These are phyloP conservation scores for Colletotrichum phormii DNA, from an alignment of 2,329 filamentous ascomycete genomes.

Conservation along the genomic window DNA sequence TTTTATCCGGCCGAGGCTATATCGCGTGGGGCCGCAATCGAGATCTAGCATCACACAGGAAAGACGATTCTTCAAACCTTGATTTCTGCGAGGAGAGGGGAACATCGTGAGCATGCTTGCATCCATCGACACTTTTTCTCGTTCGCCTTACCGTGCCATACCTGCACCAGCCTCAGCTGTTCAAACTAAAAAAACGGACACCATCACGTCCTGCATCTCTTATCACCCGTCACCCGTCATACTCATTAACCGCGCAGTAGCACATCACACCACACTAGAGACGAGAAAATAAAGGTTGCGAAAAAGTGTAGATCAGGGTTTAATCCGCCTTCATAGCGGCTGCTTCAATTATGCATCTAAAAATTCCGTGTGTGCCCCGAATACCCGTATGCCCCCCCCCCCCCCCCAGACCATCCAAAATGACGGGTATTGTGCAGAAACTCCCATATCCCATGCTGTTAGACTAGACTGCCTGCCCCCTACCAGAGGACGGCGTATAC, in stretches of 20 bases:
- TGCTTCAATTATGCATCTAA: slow-evolving; percentile 20
- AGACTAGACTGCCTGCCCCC: neutral
- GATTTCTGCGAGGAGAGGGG: no score
- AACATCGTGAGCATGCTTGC: no score
- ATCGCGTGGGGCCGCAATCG: slow-evolving; percentile 25
- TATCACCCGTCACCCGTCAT: neutral
- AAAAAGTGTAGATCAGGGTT: slow-evolving; percentile 14
- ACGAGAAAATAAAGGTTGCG: neutral
- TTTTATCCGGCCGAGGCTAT: slow-evolving; percentile 10
- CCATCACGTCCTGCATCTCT: neutral
- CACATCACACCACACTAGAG: neutral
- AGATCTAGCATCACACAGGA: slow-evolving; percentile 6
- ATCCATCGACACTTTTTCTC: no score
- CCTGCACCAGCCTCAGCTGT: neutral
- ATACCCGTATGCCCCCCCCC: no score
- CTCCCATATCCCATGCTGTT: slow-evolving; percentile 15
- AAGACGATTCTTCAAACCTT: neutral
- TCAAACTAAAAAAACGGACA: neutral
- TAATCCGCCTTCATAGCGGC: slow-evolving; percentile 1
- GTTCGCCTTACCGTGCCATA: neutral
- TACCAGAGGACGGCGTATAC: slow-evolving; percentile 20
- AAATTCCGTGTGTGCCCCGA: neutral
- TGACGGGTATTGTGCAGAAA: slow-evolving; percentile 22
- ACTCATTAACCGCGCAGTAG: neutral
- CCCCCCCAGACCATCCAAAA: no score